phyloP scores from a whole-genome alignment of 768 basidiomycete species.

The Collybiopsis luxurians region DNA sequence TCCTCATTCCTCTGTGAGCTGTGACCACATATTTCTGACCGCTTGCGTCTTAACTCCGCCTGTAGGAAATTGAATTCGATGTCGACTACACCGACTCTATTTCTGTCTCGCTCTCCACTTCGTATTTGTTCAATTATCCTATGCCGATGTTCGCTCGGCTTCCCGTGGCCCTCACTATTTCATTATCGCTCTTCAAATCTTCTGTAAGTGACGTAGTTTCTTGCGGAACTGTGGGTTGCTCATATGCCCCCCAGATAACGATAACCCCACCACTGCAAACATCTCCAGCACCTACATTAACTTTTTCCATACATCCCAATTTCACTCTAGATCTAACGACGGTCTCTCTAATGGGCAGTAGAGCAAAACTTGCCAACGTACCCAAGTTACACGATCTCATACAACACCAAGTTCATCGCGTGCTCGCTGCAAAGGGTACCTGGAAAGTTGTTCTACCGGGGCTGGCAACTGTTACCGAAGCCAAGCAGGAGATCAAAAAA shows the following conservation, averaged over 20 bases:
- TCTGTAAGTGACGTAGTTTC: constrained; percentile 38
- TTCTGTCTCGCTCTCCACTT: constrained; percentile 81
- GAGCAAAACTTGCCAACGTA: constrained; percentile 96
- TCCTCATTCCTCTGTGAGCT: constrained; percentile 28
- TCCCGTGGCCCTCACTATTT: constrained; percentile 78
- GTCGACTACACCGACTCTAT: constrained; percentile 81
- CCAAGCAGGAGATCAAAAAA: constrained; percentile 33
- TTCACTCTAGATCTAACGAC: constrained; percentile 87
- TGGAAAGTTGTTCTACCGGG: constrained; percentile 74
- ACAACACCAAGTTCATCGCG: constrained; percentile 73
- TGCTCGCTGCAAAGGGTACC: constrained; percentile 54
- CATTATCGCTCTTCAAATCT: constrained; percentile 71
- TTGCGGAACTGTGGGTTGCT: neutral
- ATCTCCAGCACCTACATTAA: constrained; percentile 56
- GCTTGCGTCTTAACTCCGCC: constrained; percentile 11
- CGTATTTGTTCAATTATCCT: constrained; percentile 82
- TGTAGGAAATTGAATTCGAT: constrained; percentile 78
- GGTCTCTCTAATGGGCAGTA: constrained; percentile 89
- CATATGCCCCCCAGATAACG: constrained; percentile 44
- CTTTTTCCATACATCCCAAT: constrained; percentile 76
- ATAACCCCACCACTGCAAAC: constrained; percentile 58
- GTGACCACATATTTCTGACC: neutral
- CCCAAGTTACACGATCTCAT: constrained; percentile 97
- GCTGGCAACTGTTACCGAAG: constrained; percentile 37
- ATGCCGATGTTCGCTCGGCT: constrained; percentile 79